A percentile compares a stretch with the other conserved stretches of the same genome.
These are phyloP conservation scores for Volvox reticuliferus DNA, from an alignment of 139 green algal species.

Conservation along the genomic window DNA sequence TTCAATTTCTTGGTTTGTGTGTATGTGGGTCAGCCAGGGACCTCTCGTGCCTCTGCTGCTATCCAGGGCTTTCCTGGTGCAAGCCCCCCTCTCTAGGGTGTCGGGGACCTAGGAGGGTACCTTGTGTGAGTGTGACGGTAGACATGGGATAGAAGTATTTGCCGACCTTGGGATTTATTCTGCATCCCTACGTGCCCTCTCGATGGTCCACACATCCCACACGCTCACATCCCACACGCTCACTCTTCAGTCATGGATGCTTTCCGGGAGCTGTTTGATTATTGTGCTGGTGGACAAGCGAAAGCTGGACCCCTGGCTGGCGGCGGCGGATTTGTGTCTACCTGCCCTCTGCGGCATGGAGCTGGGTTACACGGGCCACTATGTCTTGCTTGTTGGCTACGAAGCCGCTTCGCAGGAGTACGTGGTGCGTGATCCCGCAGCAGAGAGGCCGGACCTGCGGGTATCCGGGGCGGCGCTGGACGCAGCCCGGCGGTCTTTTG, in stretches of 20 bases:
- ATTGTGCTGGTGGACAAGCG: constrained; percentile 90
- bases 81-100: too few relatives aligned
- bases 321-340: not conserved
- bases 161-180: too few relatives aligned
- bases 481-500: constrained; percentile 56
- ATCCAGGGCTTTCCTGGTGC: too few relatives aligned
- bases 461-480: constrained; percentile 48
- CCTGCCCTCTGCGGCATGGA: constrained; percentile 39
- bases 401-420: constrained; percentile 13
- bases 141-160: too few relatives aligned
- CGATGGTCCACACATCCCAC: too few relatives aligned
- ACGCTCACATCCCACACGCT: too few relatives aligned
- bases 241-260: constrained; percentile 36
- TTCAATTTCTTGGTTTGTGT: too few relatives aligned
- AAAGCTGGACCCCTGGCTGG: constrained; percentile 62
- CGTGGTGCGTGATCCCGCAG: constrained; percentile 51
- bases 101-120: too few relatives aligned
- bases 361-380: constrained; percentile 54
- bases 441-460: not conserved
- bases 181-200: too few relatives aligned
- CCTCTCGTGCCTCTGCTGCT: too few relatives aligned
- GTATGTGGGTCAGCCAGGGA: too few relatives aligned
- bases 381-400: constrained; percentile 61
- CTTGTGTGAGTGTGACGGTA: too few relatives aligned
- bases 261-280: constrained; percentile 69